phyloP scores from a whole-genome alignment of 2,329 filamentous ascomycete genomes.

The Botrytis deweyae region DNA sequence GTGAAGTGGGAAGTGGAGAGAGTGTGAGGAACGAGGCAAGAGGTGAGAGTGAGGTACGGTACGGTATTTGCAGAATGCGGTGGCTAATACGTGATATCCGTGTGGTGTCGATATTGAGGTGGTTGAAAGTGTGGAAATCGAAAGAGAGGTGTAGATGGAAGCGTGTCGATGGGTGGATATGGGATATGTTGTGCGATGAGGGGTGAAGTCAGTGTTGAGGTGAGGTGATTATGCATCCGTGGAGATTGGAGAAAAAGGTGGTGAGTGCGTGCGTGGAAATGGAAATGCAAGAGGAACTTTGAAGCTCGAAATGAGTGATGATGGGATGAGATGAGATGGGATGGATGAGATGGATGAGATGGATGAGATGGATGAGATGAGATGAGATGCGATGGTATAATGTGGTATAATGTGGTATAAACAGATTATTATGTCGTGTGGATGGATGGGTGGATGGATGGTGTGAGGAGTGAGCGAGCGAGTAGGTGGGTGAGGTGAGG shows the following conservation, averaged over 20 bases:
- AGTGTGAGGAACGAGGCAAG: neutral
- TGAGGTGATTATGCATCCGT: neutral
- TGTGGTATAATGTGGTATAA: neutral
- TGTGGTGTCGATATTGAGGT: neutral
- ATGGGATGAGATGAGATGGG: neutral
- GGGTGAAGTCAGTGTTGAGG: neutral
- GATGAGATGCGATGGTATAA: no score
- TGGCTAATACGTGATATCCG: neutral
- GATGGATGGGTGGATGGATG: neutral
- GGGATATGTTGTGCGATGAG: neutral
- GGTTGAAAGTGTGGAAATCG: slow-evolving; percentile 5
- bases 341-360: neutral
- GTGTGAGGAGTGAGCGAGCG: neutral
- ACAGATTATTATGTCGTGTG: neutral
- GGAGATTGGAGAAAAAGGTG: neutral
- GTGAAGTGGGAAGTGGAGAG: neutral
- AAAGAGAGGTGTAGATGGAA: neutral
- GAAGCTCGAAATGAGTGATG: neutral
- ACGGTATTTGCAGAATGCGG: neutral
- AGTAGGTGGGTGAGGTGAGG: neutral
- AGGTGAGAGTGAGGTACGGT: no score
- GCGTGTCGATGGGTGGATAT: neutral
- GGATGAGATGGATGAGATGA: neutral
- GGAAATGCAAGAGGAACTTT: neutral
- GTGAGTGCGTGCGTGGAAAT: neutral